Evolutionary conservation across 495 filamentous ascomycete genomes (phyloP).

Genomic region (Xylaria flabelliformis): DNA sequence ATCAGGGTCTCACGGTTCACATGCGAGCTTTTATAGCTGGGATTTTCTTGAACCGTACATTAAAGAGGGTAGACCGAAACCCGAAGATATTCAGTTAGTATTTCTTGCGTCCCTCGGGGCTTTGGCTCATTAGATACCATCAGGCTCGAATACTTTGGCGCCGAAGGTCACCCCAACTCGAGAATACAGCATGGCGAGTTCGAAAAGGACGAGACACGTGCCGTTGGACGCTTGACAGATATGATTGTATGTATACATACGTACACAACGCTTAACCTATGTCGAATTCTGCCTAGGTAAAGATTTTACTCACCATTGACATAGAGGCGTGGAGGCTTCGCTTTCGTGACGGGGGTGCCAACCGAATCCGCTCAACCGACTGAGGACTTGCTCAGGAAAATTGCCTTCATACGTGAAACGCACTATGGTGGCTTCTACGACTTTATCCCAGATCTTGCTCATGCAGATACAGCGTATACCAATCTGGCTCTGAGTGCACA

Average conservation of each 20-base stretch:
- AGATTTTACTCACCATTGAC: constrained; percentile 43
- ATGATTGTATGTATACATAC: constrained; percentile 38
- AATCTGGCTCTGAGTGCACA: constrained; percentile 75
- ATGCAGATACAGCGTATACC: constrained; percentile 94
- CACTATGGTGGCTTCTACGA: constrained; percentile 98
- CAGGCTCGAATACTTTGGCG: constrained; percentile 35
- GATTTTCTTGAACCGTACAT: constrained; percentile 59
- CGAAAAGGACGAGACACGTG: constrained; percentile 60
- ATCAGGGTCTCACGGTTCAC: constrained; percentile 61
- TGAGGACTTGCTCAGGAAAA: constrained; percentile 71
- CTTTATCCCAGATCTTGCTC: constrained; percentile 85
- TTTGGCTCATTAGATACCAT: not conserved
- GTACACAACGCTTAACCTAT: constrained; percentile 2
- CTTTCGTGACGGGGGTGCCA: constrained; percentile 71
- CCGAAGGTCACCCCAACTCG: constrained; percentile 26
- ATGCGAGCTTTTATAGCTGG: constrained; percentile 62
- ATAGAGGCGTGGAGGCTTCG: constrained; percentile 66
- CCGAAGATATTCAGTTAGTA: constrained; percentile 36
- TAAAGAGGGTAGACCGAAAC: constrained; percentile 38
- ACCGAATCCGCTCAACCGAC: constrained; percentile 69
- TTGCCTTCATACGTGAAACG: constrained; percentile 81
- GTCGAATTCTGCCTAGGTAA: not conserved
- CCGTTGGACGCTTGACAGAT: constrained; percentile 61
- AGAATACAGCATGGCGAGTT: constrained; percentile 47
- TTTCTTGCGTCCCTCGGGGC: not conserved